These are phyloP conservation scores for Coemansia javaensis DNA, from an alignment of 192 early-diverging fungal genomes.

Conservation along the genomic window DNA sequence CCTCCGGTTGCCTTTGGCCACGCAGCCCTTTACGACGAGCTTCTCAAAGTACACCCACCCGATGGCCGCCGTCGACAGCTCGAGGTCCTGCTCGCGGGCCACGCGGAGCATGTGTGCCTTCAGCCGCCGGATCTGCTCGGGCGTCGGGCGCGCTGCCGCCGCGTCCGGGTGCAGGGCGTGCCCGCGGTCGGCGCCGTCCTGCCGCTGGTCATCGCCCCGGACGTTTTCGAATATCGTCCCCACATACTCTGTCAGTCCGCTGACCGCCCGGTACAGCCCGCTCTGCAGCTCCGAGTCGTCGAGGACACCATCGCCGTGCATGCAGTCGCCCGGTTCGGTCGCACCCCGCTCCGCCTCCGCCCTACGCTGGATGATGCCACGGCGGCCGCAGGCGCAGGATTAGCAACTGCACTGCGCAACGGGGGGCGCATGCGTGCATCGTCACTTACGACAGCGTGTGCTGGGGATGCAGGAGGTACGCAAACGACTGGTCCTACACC, in stretches of 20 bases:
- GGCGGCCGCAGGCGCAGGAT: no score
- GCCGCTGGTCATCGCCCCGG: conserved; percentile 74
- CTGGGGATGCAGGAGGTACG: conserved; percentile 30
- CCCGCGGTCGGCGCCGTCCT: conserved; percentile 85
- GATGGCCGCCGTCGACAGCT: conserved; percentile 82
- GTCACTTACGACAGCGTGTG: conserved; percentile 36
- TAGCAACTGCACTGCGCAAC: neutral
- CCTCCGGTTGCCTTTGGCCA: conserved; percentile 67
- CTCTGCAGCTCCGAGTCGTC: conserved; percentile 85
- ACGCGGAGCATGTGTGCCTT: conserved; percentile 71
- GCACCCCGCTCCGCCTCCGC: conserved; percentile 14
- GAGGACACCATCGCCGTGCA: conserved; percentile 29
- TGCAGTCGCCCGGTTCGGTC: neutral
- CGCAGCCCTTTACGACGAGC: conserved; percentile 72
- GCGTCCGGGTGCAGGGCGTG: conserved; percentile 75
- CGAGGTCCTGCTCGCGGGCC: conserved; percentile 67
- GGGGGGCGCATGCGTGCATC: neutral
- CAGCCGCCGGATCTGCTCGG: conserved; percentile 82
- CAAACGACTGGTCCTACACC: conserved; percentile 41
- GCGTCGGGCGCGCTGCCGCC: conserved; percentile 66
- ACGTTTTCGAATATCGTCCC: conserved; percentile 80
- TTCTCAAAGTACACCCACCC: conserved; percentile 97
- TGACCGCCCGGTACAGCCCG: conserved; percentile 70
- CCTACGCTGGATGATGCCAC: neutral
- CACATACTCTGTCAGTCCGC: conserved; percentile 78